Percentiles rank a stretch among this genome's conserved stretches.
Evolutionary conservation across 2,329 filamentous ascomycete genomes (phyloP).

Genomic region (Cyphellophora europaea): DNA sequence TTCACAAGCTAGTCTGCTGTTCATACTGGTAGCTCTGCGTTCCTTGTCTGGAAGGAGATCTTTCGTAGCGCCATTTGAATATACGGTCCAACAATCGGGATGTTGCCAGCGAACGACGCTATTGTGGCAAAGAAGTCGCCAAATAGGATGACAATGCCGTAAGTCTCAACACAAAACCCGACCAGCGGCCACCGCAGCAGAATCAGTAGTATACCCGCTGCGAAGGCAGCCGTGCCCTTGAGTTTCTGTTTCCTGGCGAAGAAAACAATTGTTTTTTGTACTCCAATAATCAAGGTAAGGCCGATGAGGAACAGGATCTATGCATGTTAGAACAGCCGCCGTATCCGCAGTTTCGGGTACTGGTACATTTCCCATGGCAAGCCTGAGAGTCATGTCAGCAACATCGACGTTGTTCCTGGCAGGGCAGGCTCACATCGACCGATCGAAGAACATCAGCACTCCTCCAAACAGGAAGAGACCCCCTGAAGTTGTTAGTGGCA

Average conservation of each 20-base stretch:
- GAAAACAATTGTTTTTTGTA: slow-evolving; percentile 83
- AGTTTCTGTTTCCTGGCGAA: slow-evolving; percentile 90
- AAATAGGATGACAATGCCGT: slow-evolving; percentile 88
- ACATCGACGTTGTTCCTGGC: background rate
- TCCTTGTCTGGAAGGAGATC: slow-evolving; percentile 58
- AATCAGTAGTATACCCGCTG: slow-evolving; percentile 72
- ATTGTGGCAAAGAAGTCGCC: slow-evolving; percentile 95
- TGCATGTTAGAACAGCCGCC: slow-evolving; percentile 5
- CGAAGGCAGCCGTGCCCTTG: slow-evolving; percentile 84
- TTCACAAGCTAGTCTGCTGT: background rate
- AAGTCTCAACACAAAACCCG: slow-evolving; percentile 82
- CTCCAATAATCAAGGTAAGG: slow-evolving; percentile 88
- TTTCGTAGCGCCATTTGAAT: slow-evolving; percentile 67
- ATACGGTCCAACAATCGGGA: slow-evolving; percentile 80
- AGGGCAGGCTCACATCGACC: slow-evolving; percentile 63
- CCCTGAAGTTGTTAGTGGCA: slow-evolving; percentile 44
- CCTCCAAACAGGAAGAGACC: slow-evolving; percentile 91
- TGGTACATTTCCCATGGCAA: slow-evolving; percentile 90
- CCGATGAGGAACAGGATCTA: slow-evolving; percentile 97
- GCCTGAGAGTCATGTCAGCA: slow-evolving; percentile 41
- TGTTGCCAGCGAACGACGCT: slow-evolving; percentile 71
- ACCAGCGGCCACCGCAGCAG: slow-evolving; percentile 82
- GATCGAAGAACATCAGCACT: slow-evolving; percentile 94
- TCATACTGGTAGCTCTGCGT: slow-evolving; percentile 70
- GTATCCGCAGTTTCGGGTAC: slow-evolving; percentile 9